Base-by-base conservation (phyloP, 1,139 yeast genomes). In the Hansenula anomala region DNA sequence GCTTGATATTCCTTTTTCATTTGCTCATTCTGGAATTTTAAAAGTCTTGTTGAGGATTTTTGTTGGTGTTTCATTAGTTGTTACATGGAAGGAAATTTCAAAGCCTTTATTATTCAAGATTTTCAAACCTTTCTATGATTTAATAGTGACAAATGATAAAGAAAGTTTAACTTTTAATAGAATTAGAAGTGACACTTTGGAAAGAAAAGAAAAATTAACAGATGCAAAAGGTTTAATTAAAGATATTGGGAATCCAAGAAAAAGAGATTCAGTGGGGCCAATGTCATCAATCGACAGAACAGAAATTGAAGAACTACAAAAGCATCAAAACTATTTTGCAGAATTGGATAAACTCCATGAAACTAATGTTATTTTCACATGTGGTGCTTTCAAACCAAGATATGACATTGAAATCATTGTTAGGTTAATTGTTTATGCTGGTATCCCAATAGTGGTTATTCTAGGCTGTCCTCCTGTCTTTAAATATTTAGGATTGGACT, bases 391-490 rank as follows among this genome's bases (percentile, higher is more conserved):
- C 42, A 55, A 50, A 35, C 43, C 45, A 11, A 43, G 89, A 39
- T 81, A 79, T 52, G 92, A 83, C 46, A 80, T 83, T 24, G 90
- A 82, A 47, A 83, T 84, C 15, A 65, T 85, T 33, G 87, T 92
- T 12, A 69, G 90, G 52, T 59, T 85, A 42, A 65, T 82, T 16
- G 84, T 86, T 1, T 88, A 88, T 58, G 79, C 84, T 4, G 95
- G 95, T 0, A 75, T 87, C 22, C 68, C 87, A 0, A 51, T 64
- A 22, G 53, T 67, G 23, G 73, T 79, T 0, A 54, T 70, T 11
- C 64, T 75, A 67, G 73, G 73, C 10, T 71, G 73, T 50, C 61
- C 64, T 2, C 38, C 60, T 16, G 55, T 47, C 9, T 35, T 46
- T 9, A 36, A 42, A 17, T 7, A 36, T 4, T 20, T 48, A 4